Evolutionary conservation across 495 filamentous ascomycete species (phyloP), one percentile per base, ranked within the genome.

Genomic region (Hypoxylon lienhwacheense): DNA sequence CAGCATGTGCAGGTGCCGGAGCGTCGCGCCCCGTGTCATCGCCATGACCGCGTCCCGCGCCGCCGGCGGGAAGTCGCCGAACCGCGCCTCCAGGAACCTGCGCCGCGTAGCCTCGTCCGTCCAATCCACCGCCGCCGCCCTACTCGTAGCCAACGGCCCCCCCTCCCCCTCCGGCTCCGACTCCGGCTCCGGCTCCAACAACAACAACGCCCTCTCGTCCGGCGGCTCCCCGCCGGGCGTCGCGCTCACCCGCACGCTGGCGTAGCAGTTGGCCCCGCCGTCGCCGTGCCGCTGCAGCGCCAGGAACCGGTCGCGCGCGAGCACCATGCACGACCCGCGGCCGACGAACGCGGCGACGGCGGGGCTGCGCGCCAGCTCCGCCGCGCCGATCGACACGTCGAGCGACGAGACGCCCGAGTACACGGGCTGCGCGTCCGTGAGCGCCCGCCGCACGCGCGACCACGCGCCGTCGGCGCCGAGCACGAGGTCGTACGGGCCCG

Each of bases 401-500:
- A 77, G 61, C 2, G 58, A 62, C 1, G 66, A 67, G 29, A 77
- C 58, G 45, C 80, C 78, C 0, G 73, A 73, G 61, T 81, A 84
- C 6, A 66, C 51, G 0, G 81, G 84, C 50, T 66, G 61, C 24
- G 68, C 66, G 26, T 72, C 61, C 2, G 76, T 79, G 12, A 85
- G 61, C 1, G 77, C 26, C 1, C 55, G 61, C 19, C 83, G 74
- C 3, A 81, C 73, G 37, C 72, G 72, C 7, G 75, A 79, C 79
- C 82, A 85, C 10, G 82, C 80, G 6, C 84, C 84, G 49, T 86
- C 84, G 2, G 82, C 82, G 7, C 84, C 83, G 25, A 86, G 71
- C 0, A 86, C 70, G 0, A 85, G 65, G 59, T 85, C 79, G 49
- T 77, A 79, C 1, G 54, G 58, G 3, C 54, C 47, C 2, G 53